Percentiles rank a stretch among this genome's conserved stretches.
Conservation (phyloP, 345 rosid species). For the Sonneratia alba region DNA sequence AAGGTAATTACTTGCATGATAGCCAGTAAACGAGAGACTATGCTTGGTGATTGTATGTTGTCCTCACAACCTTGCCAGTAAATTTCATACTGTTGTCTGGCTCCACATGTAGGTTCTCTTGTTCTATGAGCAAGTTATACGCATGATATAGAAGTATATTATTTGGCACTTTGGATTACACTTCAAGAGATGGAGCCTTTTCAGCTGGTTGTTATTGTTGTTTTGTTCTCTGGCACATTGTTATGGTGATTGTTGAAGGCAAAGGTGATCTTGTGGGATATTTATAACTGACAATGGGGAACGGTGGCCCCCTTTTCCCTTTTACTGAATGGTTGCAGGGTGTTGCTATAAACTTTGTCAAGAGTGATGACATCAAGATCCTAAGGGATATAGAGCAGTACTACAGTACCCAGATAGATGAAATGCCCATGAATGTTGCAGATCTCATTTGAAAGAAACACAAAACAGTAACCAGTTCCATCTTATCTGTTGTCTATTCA, state of each 20-base stretch:
- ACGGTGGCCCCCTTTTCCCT: background rate
- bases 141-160: background rate
- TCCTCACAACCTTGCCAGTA: background rate
- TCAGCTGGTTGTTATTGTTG: too few species aligned
- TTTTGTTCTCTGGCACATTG: background rate
- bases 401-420: conserved; percentile 92
- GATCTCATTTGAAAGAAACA: conserved; percentile 45
- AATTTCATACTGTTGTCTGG: background rate
- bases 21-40: too few species aligned
- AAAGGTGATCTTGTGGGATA: too few species aligned
- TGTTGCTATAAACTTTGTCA: conserved; percentile 85
- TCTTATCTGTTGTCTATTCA: background rate
- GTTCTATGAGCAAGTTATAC: background rate
- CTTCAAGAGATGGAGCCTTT: background rate
- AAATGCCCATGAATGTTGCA: conserved; percentile 92
- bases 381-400: conserved; percentile 88
- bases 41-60: background rate
- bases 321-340: conserved; percentile 34
- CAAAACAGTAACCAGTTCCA: background rate
- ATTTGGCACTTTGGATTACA: background rate
- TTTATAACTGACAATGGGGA: background rate
- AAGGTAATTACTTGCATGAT: conserved; percentile 40
- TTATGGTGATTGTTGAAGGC: too few species aligned
- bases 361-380: conserved; percentile 80
- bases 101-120: too few species aligned